Evolutionary conservation across 495 filamentous ascomycete genomes (phyloP), one percentile per base, ranked within the genome.

Genomic region (Podospora didyma): DNA sequence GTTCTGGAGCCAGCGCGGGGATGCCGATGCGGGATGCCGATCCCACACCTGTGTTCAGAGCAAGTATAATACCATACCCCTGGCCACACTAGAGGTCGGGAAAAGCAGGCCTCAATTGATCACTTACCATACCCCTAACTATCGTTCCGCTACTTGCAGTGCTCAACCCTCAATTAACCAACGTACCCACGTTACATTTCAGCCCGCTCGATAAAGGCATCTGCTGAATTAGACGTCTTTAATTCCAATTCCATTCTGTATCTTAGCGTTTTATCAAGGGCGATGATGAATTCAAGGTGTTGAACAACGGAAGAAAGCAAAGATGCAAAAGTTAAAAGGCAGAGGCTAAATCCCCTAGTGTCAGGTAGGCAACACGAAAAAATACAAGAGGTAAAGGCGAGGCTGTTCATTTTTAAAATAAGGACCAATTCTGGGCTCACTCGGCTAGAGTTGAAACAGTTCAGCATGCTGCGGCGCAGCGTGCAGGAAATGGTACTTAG

Each of bases 101-200:
- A 19, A 53, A 22, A 37, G 37, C 50, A 53, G 50, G 50, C 50
- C 44, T 53, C 50, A 53, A 53, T 53, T 44, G 9, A 53, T 53
- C 50, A 53, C 50, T 53, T 44, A 53, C 50, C 50, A 34, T 42
- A 44, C 37, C 37, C 50, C 50, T 21, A 23, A 44, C 35, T 53
- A 53, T 53, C n/a, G n/a, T n/a, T n/a, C n/a, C n/a, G n/a, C n/a
- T n/a, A n/a, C n/a, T n/a, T n/a, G n/a, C n/a, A n/a, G n/a, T n/a
- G n/a, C n/a, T n/a, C n/a, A n/a, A n/a, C n/a, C n/a, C n/a, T n/a
- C n/a, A n/a, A n/a, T n/a, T n/a, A n/a, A n/a, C n/a, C n/a, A n/a
- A n/a, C n/a, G n/a, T n/a, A n/a, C n/a, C n/a, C n/a, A n/a, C n/a
- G n/a, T n/a, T n/a, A n/a, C n/a, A n/a, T 22, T 47, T 22, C 41